Conservation (phyloP, 345 rosid genomes). For the Hirschfeldia incana region DNA sequence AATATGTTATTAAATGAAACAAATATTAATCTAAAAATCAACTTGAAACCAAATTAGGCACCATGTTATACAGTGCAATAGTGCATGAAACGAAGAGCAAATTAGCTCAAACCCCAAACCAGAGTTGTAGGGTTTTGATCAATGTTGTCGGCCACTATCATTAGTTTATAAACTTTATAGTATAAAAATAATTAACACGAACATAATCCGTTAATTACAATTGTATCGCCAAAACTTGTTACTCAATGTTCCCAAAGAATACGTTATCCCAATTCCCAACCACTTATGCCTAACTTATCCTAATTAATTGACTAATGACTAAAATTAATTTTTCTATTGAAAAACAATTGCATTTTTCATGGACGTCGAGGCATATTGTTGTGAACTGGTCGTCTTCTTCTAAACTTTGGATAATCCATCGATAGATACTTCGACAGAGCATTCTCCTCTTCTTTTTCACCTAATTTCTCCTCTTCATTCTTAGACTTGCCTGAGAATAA, state of each 20-base stretch:
- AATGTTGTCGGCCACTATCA: slow-evolving; percentile 38
- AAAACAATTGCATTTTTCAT: slow-evolving; percentile 15
- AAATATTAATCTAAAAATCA: background rate
- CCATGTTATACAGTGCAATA: slow-evolving; percentile 41
- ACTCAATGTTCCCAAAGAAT: slow-evolving; percentile 32
- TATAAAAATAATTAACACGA: slow-evolving; percentile 1
- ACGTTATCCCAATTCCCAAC: slow-evolving; percentile 20
- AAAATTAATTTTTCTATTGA: background rate
- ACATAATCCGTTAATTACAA: slow-evolving; percentile 43
- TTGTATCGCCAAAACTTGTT: slow-evolving; percentile 31
- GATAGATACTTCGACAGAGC: slow-evolving; percentile 52
- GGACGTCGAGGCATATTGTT: slow-evolving; percentile 69
- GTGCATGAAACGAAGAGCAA: slow-evolving; percentile 38
- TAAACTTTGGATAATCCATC: slow-evolving; percentile 73
- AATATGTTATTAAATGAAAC: background rate
- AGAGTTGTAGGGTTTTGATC: slow-evolving; percentile 34
- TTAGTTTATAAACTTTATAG: background rate
- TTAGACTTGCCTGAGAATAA: slow-evolving; percentile 33
- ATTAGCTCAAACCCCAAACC: slow-evolving; percentile 36
- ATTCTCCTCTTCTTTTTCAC: slow-evolving; percentile 44
- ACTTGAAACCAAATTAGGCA: slow-evolving; percentile 9
- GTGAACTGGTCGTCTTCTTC: slow-evolving; percentile 76
- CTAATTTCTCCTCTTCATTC: slow-evolving; percentile 21
- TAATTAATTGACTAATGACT: slow-evolving; percentile 18
- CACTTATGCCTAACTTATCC: slow-evolving; percentile 14